Conservation (phyloP, 1,284 basidiomycete species). For the Phellopilus nigrolimitatus region DNA sequence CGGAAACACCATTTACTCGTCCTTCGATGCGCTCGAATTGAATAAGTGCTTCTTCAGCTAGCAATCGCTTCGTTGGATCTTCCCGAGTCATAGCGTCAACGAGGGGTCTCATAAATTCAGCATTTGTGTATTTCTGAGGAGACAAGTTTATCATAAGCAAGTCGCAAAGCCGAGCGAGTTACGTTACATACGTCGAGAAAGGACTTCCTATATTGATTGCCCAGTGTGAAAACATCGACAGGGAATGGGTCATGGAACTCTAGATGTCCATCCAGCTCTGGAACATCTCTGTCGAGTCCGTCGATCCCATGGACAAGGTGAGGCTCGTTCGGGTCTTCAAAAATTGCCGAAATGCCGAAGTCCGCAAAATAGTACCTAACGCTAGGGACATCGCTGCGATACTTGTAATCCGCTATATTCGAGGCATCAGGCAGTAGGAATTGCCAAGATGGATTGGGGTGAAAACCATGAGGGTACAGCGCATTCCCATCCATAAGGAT, state of each 20-base stretch:
- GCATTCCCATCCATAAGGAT: constrained; percentile 30
- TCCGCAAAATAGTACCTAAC: constrained; percentile 30
- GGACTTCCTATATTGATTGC: constrained; percentile 6
- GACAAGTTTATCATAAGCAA: neutral
- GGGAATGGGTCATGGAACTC: constrained; percentile 9
- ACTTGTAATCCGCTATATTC: neutral
- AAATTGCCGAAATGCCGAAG: constrained; percentile 26
- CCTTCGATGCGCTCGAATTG: neutral
- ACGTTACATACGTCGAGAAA: neutral
- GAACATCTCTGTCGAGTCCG: constrained; percentile 3
- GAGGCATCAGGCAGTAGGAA: neutral
- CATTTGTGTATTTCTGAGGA: constrained; percentile 24
- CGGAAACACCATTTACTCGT: neutral
- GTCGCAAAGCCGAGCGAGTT: neutral
- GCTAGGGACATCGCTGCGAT: constrained; percentile 8
- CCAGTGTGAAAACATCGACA: constrained; percentile 10
- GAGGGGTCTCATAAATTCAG: constrained; percentile 25
- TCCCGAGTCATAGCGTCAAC: constrained; percentile 22
- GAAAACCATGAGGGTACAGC: constrained; percentile 27
- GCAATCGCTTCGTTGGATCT: constrained; percentile 23
- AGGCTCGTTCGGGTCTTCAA: constrained; percentile 2
- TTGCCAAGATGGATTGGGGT: too few species aligned
- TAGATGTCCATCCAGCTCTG: neutral
- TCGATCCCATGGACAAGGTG: neutral
- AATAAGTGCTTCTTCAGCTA: constrained; percentile 15